These are phyloP conservation scores for Sphaerulina vaccinii DNA, from an alignment of 2,329 filamentous ascomycete species.

Conservation along the genomic window DNA sequence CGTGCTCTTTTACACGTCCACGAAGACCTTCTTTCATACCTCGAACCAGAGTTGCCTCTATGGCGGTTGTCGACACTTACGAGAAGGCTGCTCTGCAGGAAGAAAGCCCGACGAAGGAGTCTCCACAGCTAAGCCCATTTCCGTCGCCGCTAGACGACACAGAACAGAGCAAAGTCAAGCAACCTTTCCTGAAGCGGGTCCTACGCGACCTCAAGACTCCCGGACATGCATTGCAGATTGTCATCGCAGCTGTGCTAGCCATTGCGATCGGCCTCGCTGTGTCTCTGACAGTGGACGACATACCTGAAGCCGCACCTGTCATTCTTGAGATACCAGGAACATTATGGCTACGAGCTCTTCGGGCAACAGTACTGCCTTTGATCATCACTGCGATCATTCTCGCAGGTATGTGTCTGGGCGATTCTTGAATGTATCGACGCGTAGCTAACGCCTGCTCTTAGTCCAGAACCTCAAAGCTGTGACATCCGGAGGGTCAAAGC, in stretches of 20 bases:
- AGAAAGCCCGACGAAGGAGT: background rate
- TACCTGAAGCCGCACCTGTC: constrained; percentile 45
- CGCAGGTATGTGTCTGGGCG: background rate
- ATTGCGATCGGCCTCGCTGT: constrained; percentile 52
- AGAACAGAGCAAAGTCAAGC: constrained; percentile 8
- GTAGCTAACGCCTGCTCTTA: constrained; percentile 30
- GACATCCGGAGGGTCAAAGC: constrained; percentile 44
- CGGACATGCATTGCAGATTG: constrained; percentile 52
- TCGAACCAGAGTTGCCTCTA: background rate
- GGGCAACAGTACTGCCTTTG: constrained; percentile 52
- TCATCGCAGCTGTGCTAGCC: constrained; percentile 50
- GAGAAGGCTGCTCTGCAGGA: constrained; percentile 8
- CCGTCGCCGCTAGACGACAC: background rate
- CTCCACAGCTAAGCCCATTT: constrained; percentile 3
- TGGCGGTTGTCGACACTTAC: constrained; percentile 5
- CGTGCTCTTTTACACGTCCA: background rate
- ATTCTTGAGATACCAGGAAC: constrained; percentile 51
- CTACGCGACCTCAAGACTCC: constrained; percentile 43
- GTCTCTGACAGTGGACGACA: constrained; percentile 43
- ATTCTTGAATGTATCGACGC: background rate
- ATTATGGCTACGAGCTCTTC: constrained; percentile 52
- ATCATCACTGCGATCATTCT: constrained; percentile 56
- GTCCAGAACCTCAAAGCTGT: constrained; percentile 51
- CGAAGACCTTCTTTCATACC: background rate
- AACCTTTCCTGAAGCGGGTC: constrained; percentile 27